Base-by-base conservation (phyloP, 495 filamentous ascomycete genomes). In the Margaritispora aquatica region DNA sequence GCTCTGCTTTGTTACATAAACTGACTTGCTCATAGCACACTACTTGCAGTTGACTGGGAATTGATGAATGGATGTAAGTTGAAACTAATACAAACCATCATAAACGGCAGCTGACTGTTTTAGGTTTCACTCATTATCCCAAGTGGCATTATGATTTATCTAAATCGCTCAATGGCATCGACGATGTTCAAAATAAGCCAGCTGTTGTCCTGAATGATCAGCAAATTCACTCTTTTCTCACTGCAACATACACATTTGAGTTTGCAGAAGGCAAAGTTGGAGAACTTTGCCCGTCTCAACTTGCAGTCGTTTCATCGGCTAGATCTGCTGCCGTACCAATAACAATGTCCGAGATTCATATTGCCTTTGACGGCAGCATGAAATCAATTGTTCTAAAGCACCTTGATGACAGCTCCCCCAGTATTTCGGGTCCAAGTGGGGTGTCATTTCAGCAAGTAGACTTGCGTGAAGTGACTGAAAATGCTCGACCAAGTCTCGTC, bases 31-130 rank as follows among this genome's bases (percentile, higher is more conserved):
- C n/a, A n/a, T n/a, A n/a, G n/a, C n/a, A n/a, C 83, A 15, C 72
- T 92, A 10, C 67, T 96, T 26, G 80, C 82, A 34, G 85, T 93
- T n/a, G 86, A 90, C 54, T 93, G 92, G 84, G 93, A 97, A 67
- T 77, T 96, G 29, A 73, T 89, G 59, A 85, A 84, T 63, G 75
- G 72, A 59, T 74, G 88, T 92, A 69, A 70, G 87, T 71, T 17
- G 2, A 10, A 2, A 53, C 22, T 17, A 50, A 17, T 27, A 54
- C 61, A 36, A 56, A 61, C 47, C 67, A 36, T 58, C n/a, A 44
- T 44, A 17, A 65, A 41, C 68, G 4, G 26, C 58, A 41, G 26
- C 29, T 36, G 17, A 36, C 21, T 5, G 13, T 54, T 20, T 15
- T 50, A 86, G 85, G 70, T 20, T 91, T 92, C 66, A 75, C 75